These are phyloP conservation scores for Mitragyna speciosa DNA, from an alignment of 257 asterid species.

Conservation along the genomic window DNA sequence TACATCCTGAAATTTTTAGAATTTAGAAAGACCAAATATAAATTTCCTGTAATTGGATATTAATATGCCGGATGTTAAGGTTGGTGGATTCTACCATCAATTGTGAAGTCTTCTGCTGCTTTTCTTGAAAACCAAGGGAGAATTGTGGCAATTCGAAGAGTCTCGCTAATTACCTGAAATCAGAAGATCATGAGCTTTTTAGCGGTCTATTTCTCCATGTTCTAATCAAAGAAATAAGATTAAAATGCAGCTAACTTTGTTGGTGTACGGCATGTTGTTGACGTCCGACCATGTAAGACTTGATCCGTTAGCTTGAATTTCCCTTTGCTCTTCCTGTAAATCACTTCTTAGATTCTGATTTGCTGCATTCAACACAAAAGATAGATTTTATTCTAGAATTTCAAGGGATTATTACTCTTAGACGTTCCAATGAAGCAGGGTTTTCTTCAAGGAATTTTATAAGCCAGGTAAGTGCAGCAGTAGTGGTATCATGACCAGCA, in stretches of 20 bases:
- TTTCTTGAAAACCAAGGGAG: conserved; percentile 86
- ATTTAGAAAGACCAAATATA: not conserved
- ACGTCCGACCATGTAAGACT: conserved; percentile 78
- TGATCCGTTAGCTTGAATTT: conserved; percentile 47
- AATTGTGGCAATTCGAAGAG: conserved; percentile 82
- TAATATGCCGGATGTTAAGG: conserved; percentile 1
- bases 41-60: not conserved
- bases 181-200: conserved; percentile 5
- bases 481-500: conserved; percentile 91
- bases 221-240: conserved; percentile 1
- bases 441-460: conserved; percentile 68
- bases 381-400: not conserved
- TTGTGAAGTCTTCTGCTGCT: conserved; percentile 83
- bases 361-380: not conserved
- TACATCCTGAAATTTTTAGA: conserved; percentile 42
- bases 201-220: not conserved
- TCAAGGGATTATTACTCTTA: conserved; percentile 49
- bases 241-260: conserved; percentile 45
- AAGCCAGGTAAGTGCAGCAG: conserved; percentile 85
- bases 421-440: conserved; percentile 57
- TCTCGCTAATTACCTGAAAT: conserved; percentile 64
- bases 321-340: conserved; percentile 72
- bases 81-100: conserved; percentile 56
- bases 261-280: conserved; percentile 73
- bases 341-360: conserved; percentile 4